Evolutionary conservation across 768 basidiomycete species (phyloP), one percentile per base, ranked within the genome.

Genomic region (Trametes gibbosa): DNA sequence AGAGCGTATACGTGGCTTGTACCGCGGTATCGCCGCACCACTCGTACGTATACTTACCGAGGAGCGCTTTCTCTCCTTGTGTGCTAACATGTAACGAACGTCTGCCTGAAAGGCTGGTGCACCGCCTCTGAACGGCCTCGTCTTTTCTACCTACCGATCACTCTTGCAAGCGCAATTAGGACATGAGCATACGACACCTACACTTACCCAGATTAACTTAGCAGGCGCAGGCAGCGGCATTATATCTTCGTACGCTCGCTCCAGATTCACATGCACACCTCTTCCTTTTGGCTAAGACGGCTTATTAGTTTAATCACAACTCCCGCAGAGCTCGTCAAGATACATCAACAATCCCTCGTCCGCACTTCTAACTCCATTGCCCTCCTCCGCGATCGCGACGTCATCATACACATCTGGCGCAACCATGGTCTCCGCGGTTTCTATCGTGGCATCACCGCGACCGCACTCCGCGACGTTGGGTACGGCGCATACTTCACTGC

Each of bases 241-340:
- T 7, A 77, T 90, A 7, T 84, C 86, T 16, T 86, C 92, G 90
- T 93, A 70, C 68, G 90, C 77, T 43, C n/a, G 10, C 17, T 13
- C 27, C n/a, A n/a, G n/a, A 16, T 34, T 10, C 45, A 2, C 5
- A 39, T 14, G 13, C 16, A 4, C 13, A 17, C 16, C 13, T 39
- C 6, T 14, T 14, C 7, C 13, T 5, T 39, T 39, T 39, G 5
- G 37, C 29, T 32, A 10, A 32, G 29, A 37, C 7, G n/a, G 14
- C 41, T 52, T 2, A 32, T 10, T 25, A 92, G 91, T 5, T 64
- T 91, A 10, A 72, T 95, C 56, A 90, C 91, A 2, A 86, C 89
- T 1, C 93, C 94, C 0, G 90, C 86, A 8, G 95, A 96, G 63
- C 80, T 95, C 1, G 79, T 96, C 74, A 96, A 96, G 77, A 92